These are phyloP conservation scores for Vitis rotundifolia DNA, from an alignment of 164 flowering plant genomes.

Conservation along the genomic window DNA sequence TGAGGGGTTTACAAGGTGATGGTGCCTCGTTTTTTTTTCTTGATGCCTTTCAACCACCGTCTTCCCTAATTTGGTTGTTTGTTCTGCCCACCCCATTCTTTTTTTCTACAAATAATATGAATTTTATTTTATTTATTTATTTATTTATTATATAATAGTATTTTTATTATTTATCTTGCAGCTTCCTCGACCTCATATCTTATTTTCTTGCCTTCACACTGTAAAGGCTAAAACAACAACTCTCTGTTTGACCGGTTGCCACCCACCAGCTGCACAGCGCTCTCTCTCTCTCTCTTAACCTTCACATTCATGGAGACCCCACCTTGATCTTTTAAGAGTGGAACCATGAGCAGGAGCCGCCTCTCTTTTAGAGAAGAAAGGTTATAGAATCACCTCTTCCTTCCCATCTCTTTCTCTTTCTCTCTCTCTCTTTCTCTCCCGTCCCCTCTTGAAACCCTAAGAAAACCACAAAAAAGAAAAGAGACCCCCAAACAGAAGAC, in stretches of 20 bases:
- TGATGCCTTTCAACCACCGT: constrained; percentile 28
- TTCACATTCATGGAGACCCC: constrained; percentile 24
- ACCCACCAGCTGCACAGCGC: not conserved
- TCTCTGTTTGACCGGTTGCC: constrained; percentile 20
- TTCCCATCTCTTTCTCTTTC: not conserved
- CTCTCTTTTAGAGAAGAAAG: constrained; percentile 32
- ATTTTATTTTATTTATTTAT: not conserved
- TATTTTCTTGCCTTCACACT: constrained; percentile 16
- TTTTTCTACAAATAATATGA: not conserved
- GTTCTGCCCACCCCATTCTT: constrained; percentile 27
- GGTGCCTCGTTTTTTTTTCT: constrained; percentile 10
- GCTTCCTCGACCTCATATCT: constrained; percentile 5
- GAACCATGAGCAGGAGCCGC: constrained; percentile 28
- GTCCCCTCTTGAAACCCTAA: constrained; percentile 18
- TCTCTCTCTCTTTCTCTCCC: constrained; percentile 3
- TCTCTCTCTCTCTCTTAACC: constrained; percentile 7
- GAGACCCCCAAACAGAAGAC: not conserved
- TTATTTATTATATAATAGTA: not conserved
- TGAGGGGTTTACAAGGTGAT: not conserved
- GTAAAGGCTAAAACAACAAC: constrained; percentile 15
- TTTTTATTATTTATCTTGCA: not conserved
- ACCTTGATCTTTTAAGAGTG: constrained; percentile 29
- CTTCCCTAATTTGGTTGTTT: constrained; percentile 28
- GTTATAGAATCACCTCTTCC: not conserved
- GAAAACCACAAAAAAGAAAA: constrained; percentile 1